These are phyloP conservation scores for Xylariaceae sp. DNA, from an alignment of 2,329 filamentous ascomycete species.

Conservation along the genomic window DNA sequence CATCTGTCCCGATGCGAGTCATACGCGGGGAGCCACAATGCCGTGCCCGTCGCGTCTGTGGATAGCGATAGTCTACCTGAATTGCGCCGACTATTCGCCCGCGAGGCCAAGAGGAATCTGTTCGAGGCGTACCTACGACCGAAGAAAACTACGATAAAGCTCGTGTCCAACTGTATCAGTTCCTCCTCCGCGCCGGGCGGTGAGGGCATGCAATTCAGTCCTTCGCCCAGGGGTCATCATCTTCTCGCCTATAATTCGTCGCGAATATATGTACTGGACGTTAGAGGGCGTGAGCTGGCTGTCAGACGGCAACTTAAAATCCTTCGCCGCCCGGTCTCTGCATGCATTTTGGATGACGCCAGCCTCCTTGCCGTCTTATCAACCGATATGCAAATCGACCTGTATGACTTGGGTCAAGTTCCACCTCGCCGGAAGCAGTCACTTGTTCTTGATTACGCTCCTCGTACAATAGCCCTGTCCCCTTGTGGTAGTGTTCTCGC, in stretches of 20 bases:
- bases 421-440: conserved; percentile 74
- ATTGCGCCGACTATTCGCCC: conserved; percentile 68
- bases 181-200: conserved; percentile 81
- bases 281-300: conserved; percentile 59
- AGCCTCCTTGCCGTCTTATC: conserved; percentile 77
- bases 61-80: conserved; percentile 56
- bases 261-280: conserved; percentile 77
- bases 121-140: conserved; percentile 78
- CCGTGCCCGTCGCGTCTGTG: conserved; percentile 39
- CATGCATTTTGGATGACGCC: conserved; percentile 79
- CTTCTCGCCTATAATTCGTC: conserved; percentile 84
- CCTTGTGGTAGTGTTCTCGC: conserved; percentile 82
- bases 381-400: conserved; percentile 79
- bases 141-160: conserved; percentile 70
- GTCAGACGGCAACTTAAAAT: conserved; percentile 82
- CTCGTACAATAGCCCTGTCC: conserved; percentile 77
- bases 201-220: conserved; percentile 82
- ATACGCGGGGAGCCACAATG: conserved; percentile 54
- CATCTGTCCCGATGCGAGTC: conserved; percentile 66
- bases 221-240: conserved; percentile 74
- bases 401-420: conserved; percentile 71
- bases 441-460: conserved; percentile 76
- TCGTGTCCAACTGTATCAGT: conserved; percentile 82
- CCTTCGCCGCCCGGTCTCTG: conserved; percentile 71
- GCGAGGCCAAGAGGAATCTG: conserved; percentile 74